Evolutionary conservation across 768 basidiomycete genomes (phyloP), one percentile per base, ranked within the genome.

Genomic region (Neoboletus subvelutipes): DNA sequence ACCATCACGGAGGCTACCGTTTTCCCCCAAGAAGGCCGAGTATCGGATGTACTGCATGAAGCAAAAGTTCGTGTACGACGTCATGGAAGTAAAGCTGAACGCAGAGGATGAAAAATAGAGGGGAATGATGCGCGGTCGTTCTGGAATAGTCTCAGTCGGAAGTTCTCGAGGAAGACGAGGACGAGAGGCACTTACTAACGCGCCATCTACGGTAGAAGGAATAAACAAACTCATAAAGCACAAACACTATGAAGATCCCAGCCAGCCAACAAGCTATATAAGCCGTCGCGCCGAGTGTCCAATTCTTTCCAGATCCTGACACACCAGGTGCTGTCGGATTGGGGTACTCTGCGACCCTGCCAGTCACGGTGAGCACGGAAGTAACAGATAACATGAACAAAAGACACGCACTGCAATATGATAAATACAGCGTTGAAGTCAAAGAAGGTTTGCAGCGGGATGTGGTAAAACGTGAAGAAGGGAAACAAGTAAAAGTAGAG

Each of bases 381-480:
- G 36, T 18, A 43, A 55, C 10, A 39, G 17, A 36, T 24, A 39
- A 24, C 34, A 42, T 36, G 36, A 45, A 50, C 37, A 54, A 52
- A 45, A 39, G 40, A 54, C 15, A 86, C 92, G 76, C 67, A 94
- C 92, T 92, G 85, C 41, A 93, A 68, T 64, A 94, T 71, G 63
- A 93, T 85, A 75, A 85, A 95, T 61, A 88, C 85, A 63, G 87
- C 85, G 70, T 94, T 94, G 71, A 94, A 92, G 67, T 96, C 94
- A 70, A 95, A 86, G 67, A 88, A 94, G 1, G 87, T 85, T 70
- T 94, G 92, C 10, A 90, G 69, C 26, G 84, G 83, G 40, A 92
- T 73, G 67, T 91, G 87, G 20, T 82, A 84, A 69, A 92, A 84
- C 7, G 83, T 79, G 60, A 92, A 70, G 17, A 92, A 40, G n/a